Evolutionary conservation across 176 grass and related monocot genomes (phyloP), one percentile per base, ranked within the genome.

Genomic region (Chloris gayana): DNA sequence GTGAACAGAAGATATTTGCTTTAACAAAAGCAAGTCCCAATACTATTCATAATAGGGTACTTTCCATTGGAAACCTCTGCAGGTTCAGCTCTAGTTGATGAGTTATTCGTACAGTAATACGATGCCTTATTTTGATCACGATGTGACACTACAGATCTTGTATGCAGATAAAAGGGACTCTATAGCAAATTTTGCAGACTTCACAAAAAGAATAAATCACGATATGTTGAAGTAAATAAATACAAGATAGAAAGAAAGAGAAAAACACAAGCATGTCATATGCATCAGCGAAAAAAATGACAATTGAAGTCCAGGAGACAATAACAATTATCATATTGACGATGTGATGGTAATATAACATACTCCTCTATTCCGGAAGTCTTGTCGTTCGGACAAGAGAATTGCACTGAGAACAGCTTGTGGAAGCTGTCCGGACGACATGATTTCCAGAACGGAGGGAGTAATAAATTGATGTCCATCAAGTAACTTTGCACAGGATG

Each of bases 61-160:
- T 34, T 69, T 47, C 22, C 4, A 25, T 45, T 58, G 45, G 38
- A 54, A 64, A 39, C 22, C 64, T 46, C 12, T 69, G 24, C 63
- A 53, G 33, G 59, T 51, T 63, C 31, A 41, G 42, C 3, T 39
- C 1, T 72, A 37, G 9, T 2, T 44, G 22, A 3, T 71, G 34
- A 74, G 35, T 44, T 65, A 31, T 56, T 45, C 21, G 25, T 35
- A 41, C 4, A 49, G 60, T 24, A 27, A 26, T 68, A 51, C 71
- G 22, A 82, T 82, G 66, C 19, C 46, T 73, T 67, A 37, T 60
- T 57, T 33, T 72, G 38, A 26, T 26, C 33, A 65, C 10, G 49
- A 77, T 26, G 67, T 56, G 10, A 17, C 15, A 22, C 32, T 53
- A 64, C 2, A 58, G 15, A 73, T 26, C 0, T 33, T 32, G 18